phyloP scores from a whole-genome alignment of 371 early-diverging fungal species.

The Rhizopus sp. region DNA sequence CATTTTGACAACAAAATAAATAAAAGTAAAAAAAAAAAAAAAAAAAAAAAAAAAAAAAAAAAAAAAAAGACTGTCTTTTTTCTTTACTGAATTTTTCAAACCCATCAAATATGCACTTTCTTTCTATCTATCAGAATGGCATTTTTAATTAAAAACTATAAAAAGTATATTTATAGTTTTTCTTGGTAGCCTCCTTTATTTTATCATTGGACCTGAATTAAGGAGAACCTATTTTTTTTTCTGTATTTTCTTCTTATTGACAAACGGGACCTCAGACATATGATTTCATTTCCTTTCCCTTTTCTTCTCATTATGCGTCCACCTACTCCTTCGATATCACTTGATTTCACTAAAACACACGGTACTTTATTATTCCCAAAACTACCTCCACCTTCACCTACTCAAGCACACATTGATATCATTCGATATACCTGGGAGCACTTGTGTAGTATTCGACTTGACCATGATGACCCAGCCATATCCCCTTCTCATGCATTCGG shows the following conservation, averaged over 20 bases:
- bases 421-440: conserved; percentile 33
- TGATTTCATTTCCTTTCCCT: too few species aligned
- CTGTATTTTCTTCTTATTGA: too few species aligned
- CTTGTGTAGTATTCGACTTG: conserved; percentile 20
- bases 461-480: conserved; percentile 21
- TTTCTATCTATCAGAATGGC: neutral
- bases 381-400: conserved; percentile 18
- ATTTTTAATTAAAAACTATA: too few species aligned
- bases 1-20: neutral
- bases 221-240: too few species aligned
- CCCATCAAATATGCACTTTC: neutral
- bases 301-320: neutral
- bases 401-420: conserved; percentile 27
- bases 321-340: neutral
- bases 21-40: neutral
- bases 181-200: too few species aligned
- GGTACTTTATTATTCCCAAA: neutral
- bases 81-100: neutral
- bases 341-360: neutral
- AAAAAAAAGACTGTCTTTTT: conserved; percentile 1
- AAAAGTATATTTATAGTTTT: too few species aligned
- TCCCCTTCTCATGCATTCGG: conserved; percentile 35
- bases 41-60: neutral
- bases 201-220: too few species aligned
- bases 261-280: too few species aligned